A percentile compares a stretch with the other conserved stretches of the same genome.
Evolutionary conservation across 257 asterid species (phyloP).

Genomic region (Nicotiana benthamiana): DNA sequence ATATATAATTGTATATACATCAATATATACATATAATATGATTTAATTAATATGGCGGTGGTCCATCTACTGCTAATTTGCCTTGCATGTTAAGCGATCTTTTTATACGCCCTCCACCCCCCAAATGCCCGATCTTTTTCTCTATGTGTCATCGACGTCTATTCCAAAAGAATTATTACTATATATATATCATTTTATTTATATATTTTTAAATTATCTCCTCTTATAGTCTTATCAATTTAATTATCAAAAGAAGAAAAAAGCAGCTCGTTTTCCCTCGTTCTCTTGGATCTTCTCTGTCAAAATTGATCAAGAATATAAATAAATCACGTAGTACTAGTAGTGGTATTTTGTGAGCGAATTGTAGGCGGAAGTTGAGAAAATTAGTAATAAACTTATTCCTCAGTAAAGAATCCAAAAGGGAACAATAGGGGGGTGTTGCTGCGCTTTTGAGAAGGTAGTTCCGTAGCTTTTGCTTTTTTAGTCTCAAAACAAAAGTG

Average conservation of each 20-base stretch:
- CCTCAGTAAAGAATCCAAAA: background rate
- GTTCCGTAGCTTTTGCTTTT: constrained; percentile 57
- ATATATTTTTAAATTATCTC: too few relatives aligned
- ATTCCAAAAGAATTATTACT: too few relatives aligned
- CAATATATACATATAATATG: too few relatives aligned
- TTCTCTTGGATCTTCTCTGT: background rate
- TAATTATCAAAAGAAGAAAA: too few relatives aligned
- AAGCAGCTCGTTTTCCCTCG: too few relatives aligned
- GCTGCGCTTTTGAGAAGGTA: constrained; percentile 19
- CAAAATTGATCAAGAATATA: background rate
- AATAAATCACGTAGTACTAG: background rate
- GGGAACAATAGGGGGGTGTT: background rate
- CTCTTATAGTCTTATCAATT: too few relatives aligned
- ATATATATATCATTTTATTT: too few relatives aligned
- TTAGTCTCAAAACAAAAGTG: constrained; percentile 27
- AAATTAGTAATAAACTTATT: background rate
- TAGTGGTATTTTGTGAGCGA: background rate
- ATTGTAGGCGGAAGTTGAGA: background rate
- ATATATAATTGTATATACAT: background rate
- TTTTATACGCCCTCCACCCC: background rate
- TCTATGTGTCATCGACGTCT: constrained; percentile 28
- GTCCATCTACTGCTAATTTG: constrained; percentile 64
- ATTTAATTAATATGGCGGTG: constrained; percentile 32
- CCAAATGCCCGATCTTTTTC: background rate
- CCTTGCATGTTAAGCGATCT: constrained; percentile 89